These are phyloP conservation scores for Camellia japonica DNA, from an alignment of 148 eudicot species.

Conservation along the genomic window DNA sequence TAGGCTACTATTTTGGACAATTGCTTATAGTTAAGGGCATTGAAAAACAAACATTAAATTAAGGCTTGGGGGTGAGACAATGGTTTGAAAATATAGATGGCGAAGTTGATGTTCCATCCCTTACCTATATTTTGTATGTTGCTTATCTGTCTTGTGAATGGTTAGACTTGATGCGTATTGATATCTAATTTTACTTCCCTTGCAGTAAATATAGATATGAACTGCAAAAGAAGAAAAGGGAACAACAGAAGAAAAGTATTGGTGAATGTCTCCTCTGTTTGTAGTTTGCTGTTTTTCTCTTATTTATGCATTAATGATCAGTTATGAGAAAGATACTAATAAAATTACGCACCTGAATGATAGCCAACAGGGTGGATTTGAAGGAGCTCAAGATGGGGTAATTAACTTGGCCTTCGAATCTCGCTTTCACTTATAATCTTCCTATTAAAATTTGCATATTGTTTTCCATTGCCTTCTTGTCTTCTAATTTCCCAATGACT, in stretches of 20 bases:
- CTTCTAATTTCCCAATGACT: not conserved
- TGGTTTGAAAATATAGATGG: not conserved
- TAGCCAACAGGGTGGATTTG: slow-evolving; percentile 76
- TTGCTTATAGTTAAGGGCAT: not conserved
- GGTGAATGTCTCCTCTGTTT: slow-evolving; percentile 49
- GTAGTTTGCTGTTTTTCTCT: slow-evolving; percentile 18
- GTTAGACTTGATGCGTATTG: not conserved
- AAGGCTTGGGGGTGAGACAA: not conserved
- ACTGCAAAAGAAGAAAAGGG: slow-evolving; percentile 84
- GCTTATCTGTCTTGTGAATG: not conserved
- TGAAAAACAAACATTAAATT: not conserved
- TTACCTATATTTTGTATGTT: not conserved
- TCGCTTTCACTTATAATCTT: not conserved
- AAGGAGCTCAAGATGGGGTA: slow-evolving; percentile 99
- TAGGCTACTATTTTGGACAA: not conserved
- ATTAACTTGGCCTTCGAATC: not conserved
- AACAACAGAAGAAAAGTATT: slow-evolving; percentile 77
- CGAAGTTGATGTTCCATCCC: not conserved
- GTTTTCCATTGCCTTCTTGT: not conserved
- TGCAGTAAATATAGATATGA: slow-evolving; percentile 85
- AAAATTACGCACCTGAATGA: slow-evolving; percentile 27
- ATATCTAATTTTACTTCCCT: slow-evolving; percentile 13
- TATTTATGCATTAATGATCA: slow-evolving; percentile 15
- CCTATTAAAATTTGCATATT: not conserved
- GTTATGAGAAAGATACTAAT: slow-evolving; percentile 28